These are phyloP conservation scores for Pythium diclinum DNA, from an alignment of 352 stramenopile genomes.

Conservation along the genomic window DNA sequence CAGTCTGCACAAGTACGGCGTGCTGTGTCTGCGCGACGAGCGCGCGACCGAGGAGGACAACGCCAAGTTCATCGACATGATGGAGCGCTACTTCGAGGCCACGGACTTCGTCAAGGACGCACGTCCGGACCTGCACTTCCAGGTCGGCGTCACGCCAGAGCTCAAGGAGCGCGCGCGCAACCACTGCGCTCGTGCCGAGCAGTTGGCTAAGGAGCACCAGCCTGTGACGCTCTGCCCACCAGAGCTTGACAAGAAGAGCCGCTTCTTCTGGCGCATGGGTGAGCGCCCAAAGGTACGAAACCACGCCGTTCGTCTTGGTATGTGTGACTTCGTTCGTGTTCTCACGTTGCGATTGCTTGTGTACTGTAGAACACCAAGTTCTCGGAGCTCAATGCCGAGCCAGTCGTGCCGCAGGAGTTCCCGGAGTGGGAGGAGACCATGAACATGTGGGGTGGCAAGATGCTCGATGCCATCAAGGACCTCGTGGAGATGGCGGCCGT, in stretches of 20 bases:
- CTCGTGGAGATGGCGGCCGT: conserved; percentile 87
- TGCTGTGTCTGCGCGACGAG: conserved; percentile 80
- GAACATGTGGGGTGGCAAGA: conserved; percentile 92
- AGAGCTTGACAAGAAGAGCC: conserved; percentile 91
- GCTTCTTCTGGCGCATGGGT: conserved; percentile 93
- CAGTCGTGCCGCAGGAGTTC: conserved; percentile 82
- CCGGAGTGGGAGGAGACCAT: conserved; percentile 87
- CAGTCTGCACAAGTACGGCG: conserved; percentile 83
- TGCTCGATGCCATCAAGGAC: conserved; percentile 73
- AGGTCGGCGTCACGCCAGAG: conserved; percentile 89
- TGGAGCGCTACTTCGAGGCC: conserved; percentile 91
- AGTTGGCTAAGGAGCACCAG: conserved; percentile 50
- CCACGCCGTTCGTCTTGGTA: background rate
- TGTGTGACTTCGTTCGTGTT: background rate
- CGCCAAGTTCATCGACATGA: conserved; percentile 89
- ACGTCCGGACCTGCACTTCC: conserved; percentile 84
- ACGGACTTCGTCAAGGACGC: conserved; percentile 88
- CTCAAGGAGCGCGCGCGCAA: conserved; percentile 81
- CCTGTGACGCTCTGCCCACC: conserved; percentile 86
- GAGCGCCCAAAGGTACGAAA: conserved; percentile 43
- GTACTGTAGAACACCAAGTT: conserved; percentile 65
- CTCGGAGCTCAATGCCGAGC: conserved; percentile 81
- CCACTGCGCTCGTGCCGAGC: conserved; percentile 69
- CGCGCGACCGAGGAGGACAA: conserved; percentile 73
- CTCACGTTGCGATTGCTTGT: conserved; percentile 4